Conservation (phyloP, 2,329 filamentous ascomycete species). For the Talaromyces rugulosus region DNA sequence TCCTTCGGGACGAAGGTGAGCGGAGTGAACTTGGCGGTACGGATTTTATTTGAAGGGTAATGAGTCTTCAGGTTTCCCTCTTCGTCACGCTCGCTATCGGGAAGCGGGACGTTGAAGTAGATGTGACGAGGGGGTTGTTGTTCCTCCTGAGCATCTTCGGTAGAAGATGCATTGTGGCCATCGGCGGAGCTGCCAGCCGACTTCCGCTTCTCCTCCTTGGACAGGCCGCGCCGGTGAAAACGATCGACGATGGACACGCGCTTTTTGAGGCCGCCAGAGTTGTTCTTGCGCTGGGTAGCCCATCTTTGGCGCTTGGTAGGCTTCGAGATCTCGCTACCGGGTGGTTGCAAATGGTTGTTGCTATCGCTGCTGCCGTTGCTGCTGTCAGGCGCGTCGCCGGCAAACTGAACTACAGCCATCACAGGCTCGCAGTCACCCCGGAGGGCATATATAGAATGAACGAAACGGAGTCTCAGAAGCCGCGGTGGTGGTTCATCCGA, state of each 20-base stretch:
- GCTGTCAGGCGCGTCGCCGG: constrained; percentile 25
- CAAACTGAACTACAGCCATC: constrained; percentile 38
- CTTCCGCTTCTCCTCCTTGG: constrained; percentile 66
- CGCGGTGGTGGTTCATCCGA: constrained; percentile 22
- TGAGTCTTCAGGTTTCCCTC: constrained; percentile 67
- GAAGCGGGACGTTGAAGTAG: constrained; percentile 83
- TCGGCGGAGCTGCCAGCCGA: constrained; percentile 39
- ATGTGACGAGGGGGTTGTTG: constrained; percentile 52
- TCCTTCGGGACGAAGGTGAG: constrained; percentile 96
- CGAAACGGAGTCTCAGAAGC: not conserved
- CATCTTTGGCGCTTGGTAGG: constrained; percentile 80
- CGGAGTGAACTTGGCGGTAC: constrained; percentile 95
- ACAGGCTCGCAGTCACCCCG: constrained; percentile 24
- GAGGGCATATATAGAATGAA: constrained; percentile 22
- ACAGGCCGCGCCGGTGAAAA: constrained; percentile 58
- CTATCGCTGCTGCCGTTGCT: constrained; percentile 10
- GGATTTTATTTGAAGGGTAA: constrained; percentile 91
- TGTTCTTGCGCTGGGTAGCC: constrained; percentile 85
- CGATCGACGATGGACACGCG: constrained; percentile 77
- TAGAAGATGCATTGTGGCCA: constrained; percentile 17
- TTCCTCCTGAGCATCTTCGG: constrained; percentile 16
- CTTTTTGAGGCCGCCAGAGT: constrained; percentile 72
- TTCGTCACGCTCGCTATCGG: constrained; percentile 70
- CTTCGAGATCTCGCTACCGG: constrained; percentile 50
- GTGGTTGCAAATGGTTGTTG: not conserved